Percentiles rank a stretch among this genome's conserved stretches.
These are phyloP conservation scores for Geranomyces michiganensis DNA, from an alignment of 192 early-diverging fungal genomes.

Conservation along the genomic window DNA sequence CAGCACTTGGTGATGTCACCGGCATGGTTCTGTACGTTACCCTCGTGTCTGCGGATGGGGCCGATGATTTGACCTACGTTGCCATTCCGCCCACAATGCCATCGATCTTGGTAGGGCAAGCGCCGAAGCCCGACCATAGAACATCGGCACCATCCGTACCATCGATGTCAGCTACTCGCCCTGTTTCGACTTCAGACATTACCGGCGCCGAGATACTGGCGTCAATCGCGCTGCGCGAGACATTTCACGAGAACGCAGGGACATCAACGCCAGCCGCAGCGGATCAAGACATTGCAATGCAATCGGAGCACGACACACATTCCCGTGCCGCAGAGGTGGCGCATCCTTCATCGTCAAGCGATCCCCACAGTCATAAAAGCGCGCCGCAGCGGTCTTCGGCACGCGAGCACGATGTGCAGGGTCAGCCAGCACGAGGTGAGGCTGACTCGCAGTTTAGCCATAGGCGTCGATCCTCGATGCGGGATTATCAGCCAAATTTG, in stretches of 20 bases:
- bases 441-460: no score
- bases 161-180: background rate
- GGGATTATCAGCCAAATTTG: no score
- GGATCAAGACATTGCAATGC: no score
- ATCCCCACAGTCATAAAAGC: no score
- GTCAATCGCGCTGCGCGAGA: constrained; percentile 1
- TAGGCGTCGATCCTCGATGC: no score
- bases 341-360: no score
- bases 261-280: no score
- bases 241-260: background rate
- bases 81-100: constrained; percentile 23
- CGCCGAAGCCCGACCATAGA: background rate
- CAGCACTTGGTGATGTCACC: constrained; percentile 13
- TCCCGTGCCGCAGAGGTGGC: no score
- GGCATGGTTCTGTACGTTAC: constrained; percentile 19
- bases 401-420: no score
- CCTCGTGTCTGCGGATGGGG: constrained; percentile 3
- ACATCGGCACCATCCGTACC: background rate
- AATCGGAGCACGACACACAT: no score
- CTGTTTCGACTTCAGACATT: background rate
- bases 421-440: no score
- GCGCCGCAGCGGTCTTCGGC: no score
- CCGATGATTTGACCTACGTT: constrained; percentile 8
- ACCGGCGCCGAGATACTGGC: background rate
- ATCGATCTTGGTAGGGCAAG: background rate